A percentile compares a stretch with the other conserved stretches of the same genome.
These are phyloP conservation scores for Cercospora nicotianae DNA, from an alignment of 2,329 filamentous ascomycete genomes.

Conservation along the genomic window DNA sequence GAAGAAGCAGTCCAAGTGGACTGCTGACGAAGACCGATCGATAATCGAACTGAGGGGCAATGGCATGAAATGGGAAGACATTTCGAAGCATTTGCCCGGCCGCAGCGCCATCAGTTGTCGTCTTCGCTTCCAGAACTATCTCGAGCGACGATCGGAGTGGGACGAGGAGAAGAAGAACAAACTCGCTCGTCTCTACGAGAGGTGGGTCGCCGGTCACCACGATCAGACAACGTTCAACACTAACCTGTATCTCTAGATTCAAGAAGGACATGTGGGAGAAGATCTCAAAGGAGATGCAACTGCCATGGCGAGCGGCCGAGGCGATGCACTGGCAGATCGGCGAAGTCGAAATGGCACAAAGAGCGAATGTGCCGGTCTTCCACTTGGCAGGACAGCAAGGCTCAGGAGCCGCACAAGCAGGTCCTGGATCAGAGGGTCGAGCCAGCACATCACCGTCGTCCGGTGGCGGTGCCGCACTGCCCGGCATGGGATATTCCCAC, in stretches of 20 bases:
- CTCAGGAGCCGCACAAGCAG: constrained; percentile 23
- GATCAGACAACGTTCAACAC: not conserved
- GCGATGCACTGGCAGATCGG: constrained; percentile 98
- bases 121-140: constrained; percentile 94
- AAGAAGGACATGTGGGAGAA: constrained; percentile 98
- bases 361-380: constrained; percentile 87
- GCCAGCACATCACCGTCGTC: constrained; percentile 34
- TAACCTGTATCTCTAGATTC: constrained; percentile 62
- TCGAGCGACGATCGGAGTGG: constrained; percentile 90
- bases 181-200: constrained; percentile 88
- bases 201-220: constrained; percentile 58
- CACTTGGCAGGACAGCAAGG: constrained; percentile 47
- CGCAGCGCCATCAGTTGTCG: constrained; percentile 92
- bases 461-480: constrained; percentile 12
- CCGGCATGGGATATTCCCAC: constrained; percentile 30
- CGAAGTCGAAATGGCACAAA: constrained; percentile 87
- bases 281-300: constrained; percentile 89
- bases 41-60: constrained; percentile 88
- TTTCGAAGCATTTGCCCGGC: constrained; percentile 85
- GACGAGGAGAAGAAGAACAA: constrained; percentile 98
- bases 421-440: constrained; percentile 25
- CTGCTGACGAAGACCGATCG: constrained; percentile 83
- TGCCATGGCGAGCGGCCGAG: constrained; percentile 93
- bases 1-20: constrained; percentile 98
- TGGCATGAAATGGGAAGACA: constrained; percentile 99